phyloP scores from a whole-genome alignment of 805 yeast species.

The Grigorovia jiainica region DNA sequence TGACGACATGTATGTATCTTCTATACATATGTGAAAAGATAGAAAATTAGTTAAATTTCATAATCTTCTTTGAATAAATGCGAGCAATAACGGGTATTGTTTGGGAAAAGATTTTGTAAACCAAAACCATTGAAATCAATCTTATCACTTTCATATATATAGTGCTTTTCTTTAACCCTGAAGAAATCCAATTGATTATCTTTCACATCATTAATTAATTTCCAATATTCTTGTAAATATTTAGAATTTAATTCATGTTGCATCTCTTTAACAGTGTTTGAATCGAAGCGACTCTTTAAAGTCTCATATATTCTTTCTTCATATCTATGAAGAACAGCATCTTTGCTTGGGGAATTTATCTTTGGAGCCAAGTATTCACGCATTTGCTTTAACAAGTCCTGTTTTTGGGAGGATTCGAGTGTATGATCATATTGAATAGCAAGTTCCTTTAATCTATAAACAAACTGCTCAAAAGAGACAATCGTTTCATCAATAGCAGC shows the following conservation, averaged over 20 bases:
- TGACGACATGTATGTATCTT: no score
- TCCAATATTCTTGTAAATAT: constrained; percentile 10
- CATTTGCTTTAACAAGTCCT: constrained; percentile 7
- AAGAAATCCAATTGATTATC: constrained; percentile 7
- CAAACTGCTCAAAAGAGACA: constrained; percentile 12
- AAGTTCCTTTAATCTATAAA: constrained; percentile 22
- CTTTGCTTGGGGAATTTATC: constrained; percentile 18
- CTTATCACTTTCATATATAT: neutral
- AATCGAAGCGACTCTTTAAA: constrained; percentile 3
- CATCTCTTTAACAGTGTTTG: constrained; percentile 1
- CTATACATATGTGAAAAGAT: no score
- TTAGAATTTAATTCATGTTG: constrained; percentile 5
- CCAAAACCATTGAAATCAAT: constrained; percentile 7
- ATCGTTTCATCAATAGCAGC: constrained; percentile 8
- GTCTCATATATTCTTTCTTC: constrained; percentile 16
- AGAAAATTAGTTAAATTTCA: no score
- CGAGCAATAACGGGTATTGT: neutral
- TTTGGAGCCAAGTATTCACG: constrained; percentile 8
- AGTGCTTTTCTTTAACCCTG: neutral
- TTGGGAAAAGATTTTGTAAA: neutral
- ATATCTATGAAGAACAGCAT: constrained; percentile 16
- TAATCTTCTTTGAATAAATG: no score
- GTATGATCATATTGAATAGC: constrained; percentile 15
- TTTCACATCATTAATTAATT: constrained; percentile 6
- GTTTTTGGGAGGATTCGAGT: constrained; percentile 8